Base-by-base conservation (phyloP, 768 basidiomycete species). In the Lactarius deliciosus region DNA sequence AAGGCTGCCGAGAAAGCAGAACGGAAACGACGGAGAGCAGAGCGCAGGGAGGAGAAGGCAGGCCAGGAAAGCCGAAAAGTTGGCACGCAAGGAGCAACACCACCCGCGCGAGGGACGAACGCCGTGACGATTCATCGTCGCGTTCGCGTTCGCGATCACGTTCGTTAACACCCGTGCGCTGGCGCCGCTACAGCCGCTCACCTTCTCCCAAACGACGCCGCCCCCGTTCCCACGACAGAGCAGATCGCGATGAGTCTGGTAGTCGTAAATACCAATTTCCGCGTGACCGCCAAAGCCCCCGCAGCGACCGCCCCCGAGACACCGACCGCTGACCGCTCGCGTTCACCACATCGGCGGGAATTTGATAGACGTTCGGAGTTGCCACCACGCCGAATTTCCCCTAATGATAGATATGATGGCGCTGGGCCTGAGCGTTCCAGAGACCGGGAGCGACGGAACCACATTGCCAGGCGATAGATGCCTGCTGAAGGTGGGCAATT, bases 11-110 rank as follows among this genome's bases (percentile, higher is more conserved):
- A 76, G 65, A 79, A 76, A 65, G 76, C 78, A 54, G 78, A 79
- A 61, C 71, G 71, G 47, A 72, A 72, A 18, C 69, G 65, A 55
- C 72, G 77, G 65, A 89, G 83, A 71, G 81, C 79, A 18, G 83
- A 83, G 63, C 79, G 80, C 63, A 89, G 84, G 73, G 87, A 85
- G 71, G 84, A 84, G 75, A 86, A 82, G 71, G 79, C 82, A n/a
- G n/a, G 80, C 78, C 6, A 80, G 78, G 65, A 88, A 85, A 73
- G 85, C 86, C 71, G 78, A 79, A 70, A 65, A 75, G 74, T 68
- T 77, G 75, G 41, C 78, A 69, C 64, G 63, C 53, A 55, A 53
- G 60, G 71, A 66, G 67, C 54, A 63, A n/a, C 60, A 45, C 47
- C 63, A 54, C 53, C 64, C 64, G 5, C 66, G 68, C 62, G 64